phyloP scores from a whole-genome alignment of 2,329 filamentous ascomycete genomes.

The Exophiala bonariae region DNA sequence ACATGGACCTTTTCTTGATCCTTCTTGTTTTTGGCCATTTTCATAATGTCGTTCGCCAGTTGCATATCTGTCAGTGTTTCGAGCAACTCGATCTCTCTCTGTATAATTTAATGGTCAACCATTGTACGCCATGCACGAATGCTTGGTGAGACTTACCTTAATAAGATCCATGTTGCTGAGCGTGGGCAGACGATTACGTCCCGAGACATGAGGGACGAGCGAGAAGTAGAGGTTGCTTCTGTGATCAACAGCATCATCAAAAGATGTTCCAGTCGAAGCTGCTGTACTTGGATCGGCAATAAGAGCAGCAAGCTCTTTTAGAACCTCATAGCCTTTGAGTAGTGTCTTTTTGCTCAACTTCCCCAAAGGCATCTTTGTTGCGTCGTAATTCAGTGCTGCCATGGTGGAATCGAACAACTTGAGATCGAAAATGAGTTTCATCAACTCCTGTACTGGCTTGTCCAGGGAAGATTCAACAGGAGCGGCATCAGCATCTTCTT shows the following conservation, averaged over 20 bases:
- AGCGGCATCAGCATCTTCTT: slow-evolving; percentile 32
- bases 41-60: slow-evolving; percentile 75
- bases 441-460: slow-evolving; percentile 63
- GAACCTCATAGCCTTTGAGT: slow-evolving; percentile 68
- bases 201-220: slow-evolving; percentile 78
- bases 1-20: slow-evolving; percentile 56
- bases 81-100: slow-evolving; percentile 25
- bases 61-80: slow-evolving; percentile 85
- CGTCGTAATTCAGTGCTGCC: slow-evolving; percentile 45
- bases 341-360: slow-evolving; percentile 82
- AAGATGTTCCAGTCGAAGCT: slow-evolving; percentile 34
- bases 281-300: slow-evolving; percentile 57
- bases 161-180: slow-evolving; percentile 21
- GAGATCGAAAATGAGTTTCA: slow-evolving; percentile 82
- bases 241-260: slow-evolving; percentile 52
- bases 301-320: slow-evolving; percentile 72
- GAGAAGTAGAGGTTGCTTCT: slow-evolving; percentile 80
- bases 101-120: neutral
- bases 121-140: no score
- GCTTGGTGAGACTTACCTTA: slow-evolving; percentile 14
- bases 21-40: slow-evolving; percentile 55
- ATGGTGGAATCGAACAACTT: slow-evolving; percentile 64
- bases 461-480: slow-evolving; percentile 55
- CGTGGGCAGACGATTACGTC: slow-evolving; percentile 52
- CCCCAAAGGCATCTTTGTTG: slow-evolving; percentile 74